A percentile compares a stretch with the other conserved stretches of the same genome.
Evolutionary conservation across 352 stramenopile genomes (phyloP).

Genomic region (Peronospora destructor): DNA sequence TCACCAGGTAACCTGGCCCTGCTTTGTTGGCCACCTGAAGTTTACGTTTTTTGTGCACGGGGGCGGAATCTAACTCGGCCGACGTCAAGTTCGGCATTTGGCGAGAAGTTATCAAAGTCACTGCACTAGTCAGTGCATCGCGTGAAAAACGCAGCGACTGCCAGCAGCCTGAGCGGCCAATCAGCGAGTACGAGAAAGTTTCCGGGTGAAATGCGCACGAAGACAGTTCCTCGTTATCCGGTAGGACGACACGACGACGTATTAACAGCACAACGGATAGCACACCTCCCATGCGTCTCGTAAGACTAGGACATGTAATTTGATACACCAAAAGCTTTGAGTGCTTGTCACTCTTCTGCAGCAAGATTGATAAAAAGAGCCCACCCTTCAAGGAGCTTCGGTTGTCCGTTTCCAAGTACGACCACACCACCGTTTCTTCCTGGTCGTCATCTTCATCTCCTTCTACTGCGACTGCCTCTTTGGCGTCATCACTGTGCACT

Average conservation of each 20-base stretch:
- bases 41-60: conserved; percentile 66
- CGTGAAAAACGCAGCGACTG: conserved; percentile 40
- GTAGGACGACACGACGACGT: conserved; percentile 28
- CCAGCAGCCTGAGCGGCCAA: conserved; percentile 53
- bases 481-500: conserved; percentile 39
- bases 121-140: conserved; percentile 36
- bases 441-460: conserved; percentile 19
- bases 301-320: conserved; percentile 27
- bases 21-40: conserved; percentile 25
- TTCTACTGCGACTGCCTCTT: conserved; percentile 17
- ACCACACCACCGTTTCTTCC: conserved; percentile 38
- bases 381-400: conserved; percentile 50
- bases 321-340: conserved; percentile 59
- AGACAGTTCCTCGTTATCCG: conserved; percentile 27
- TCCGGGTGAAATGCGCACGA: conserved; percentile 64
- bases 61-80: conserved; percentile 14
- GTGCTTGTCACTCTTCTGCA: conserved; percentile 31
- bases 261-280: conserved; percentile 29
- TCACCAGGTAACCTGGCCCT: conserved; percentile 29
- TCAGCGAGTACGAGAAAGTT: conserved; percentile 61
- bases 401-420: conserved; percentile 45
- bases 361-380: conserved; percentile 53
- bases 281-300: conserved; percentile 27
- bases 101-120: conserved; percentile 40
- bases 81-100: conserved; percentile 34